phyloP scores from a whole-genome alignment of 2,329 filamentous ascomycete genomes.

The Pochonia chlamydosporia region DNA sequence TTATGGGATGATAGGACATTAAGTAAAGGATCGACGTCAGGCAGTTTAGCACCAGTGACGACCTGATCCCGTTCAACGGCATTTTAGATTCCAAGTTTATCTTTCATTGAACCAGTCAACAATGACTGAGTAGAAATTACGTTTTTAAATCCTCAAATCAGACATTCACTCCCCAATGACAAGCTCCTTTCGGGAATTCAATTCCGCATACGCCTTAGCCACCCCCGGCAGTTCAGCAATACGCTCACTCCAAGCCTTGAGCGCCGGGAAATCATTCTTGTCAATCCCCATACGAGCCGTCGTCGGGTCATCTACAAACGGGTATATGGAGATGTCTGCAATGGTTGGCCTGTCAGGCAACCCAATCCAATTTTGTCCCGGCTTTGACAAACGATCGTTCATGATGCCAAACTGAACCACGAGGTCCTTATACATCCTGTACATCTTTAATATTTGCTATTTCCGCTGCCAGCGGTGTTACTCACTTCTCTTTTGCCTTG shows the following conservation, averaged over 20 bases:
- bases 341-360: constrained; percentile 9
- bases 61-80: too few species aligned
- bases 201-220: constrained; percentile 4
- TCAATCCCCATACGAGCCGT: background rate
- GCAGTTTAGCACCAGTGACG: too few species aligned
- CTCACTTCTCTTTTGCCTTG: constrained; percentile 4
- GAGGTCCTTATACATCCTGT: too few species aligned
- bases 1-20: too few species aligned
- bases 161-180: constrained; percentile 2
- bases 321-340: constrained; percentile 11
- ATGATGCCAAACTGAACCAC: constrained; percentile 8
- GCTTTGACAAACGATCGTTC: constrained; percentile 6
- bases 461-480: too few species aligned
- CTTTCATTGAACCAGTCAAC: too few species aligned
- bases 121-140: too few species aligned
- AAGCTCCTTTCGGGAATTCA: constrained; percentile 5
- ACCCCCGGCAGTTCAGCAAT: constrained; percentile 3
- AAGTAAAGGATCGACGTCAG: too few species aligned
- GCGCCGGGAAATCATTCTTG: background rate
- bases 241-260: background rate
- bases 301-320: constrained; percentile 9
- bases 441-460: too few species aligned
- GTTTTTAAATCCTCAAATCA: too few species aligned
- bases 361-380: constrained; percentile 8
- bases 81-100: too few species aligned